Conservation (phyloP, 306 rosid species). For the Inga laurina region DNA sequence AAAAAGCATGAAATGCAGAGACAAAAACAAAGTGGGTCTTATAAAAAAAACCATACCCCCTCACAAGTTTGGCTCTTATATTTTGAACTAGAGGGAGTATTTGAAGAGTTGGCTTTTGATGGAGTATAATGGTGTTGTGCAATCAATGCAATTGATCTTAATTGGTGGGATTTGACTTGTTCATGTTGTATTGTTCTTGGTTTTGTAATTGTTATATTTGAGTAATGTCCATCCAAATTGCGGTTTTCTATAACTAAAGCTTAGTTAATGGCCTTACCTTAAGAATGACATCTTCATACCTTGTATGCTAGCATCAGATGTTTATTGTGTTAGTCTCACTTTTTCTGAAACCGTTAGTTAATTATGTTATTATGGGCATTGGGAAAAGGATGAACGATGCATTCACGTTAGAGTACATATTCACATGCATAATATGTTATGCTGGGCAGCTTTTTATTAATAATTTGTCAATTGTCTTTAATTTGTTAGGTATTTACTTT, state of each 20-base stretch:
- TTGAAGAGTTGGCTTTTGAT: no score
- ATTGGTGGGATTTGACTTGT: not conserved
- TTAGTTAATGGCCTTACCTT: slow-evolving; percentile 7
- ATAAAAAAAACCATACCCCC: no score
- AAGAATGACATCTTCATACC: slow-evolving; percentile 20
- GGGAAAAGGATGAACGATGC: slow-evolving; percentile 9
- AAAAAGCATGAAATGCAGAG: no score
- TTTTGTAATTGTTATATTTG: slow-evolving; percentile 21
- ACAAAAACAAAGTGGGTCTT: no score
- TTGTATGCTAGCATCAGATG: slow-evolving; percentile 21
- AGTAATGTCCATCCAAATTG: not conserved
- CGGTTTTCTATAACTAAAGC: slow-evolving; percentile 9
- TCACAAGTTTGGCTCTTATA: no score
- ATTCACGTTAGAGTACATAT: not conserved
- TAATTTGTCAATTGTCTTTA: slow-evolving; percentile 18
- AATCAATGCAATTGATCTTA: not conserved
- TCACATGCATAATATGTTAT: not conserved
- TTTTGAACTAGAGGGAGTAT: no score
- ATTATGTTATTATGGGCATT: slow-evolving; percentile 16
- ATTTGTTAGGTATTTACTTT: slow-evolving; percentile 5
- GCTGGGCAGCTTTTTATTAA: not conserved
- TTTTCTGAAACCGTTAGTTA: not conserved
- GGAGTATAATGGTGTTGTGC: not conserved
- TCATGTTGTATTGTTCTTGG: not conserved
- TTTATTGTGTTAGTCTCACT: slow-evolving; percentile 18